A percentile compares a stretch with the other conserved stretches of the same genome.
Evolutionary conservation across 2,329 filamentous ascomycete species (phyloP).

Genomic region (Leptographium procerum): DNA sequence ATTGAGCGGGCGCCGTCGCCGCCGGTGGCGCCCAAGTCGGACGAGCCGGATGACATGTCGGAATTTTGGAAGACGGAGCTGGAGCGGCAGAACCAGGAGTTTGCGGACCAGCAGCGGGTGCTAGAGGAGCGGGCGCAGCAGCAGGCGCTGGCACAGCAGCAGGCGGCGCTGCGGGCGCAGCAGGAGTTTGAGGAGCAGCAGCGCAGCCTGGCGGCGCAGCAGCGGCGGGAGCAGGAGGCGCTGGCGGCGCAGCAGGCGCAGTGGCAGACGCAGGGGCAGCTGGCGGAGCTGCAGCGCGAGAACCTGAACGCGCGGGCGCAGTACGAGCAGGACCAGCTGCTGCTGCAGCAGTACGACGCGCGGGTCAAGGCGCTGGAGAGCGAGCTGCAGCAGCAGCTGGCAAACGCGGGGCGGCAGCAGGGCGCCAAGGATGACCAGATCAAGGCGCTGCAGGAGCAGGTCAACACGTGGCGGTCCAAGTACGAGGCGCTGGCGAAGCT

Average conservation of each 20-base stretch:
- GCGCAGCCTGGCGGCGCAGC: conserved; percentile 74
- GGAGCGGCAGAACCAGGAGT: conserved; percentile 83
- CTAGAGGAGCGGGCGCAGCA: conserved; percentile 79
- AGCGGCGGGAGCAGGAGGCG: conserved; percentile 81
- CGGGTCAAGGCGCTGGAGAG: conserved; percentile 86
- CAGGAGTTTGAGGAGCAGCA: conserved; percentile 96
- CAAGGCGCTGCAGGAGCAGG: conserved; percentile 82
- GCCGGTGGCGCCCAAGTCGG: conserved; percentile 52
- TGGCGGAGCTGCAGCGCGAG: conserved; percentile 90
- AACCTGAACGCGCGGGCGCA: conserved; percentile 90
- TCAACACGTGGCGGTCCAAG: conserved; percentile 95
- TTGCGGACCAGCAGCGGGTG: conserved; percentile 84
- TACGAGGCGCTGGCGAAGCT: conserved; percentile 95
- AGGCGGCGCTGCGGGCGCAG: conserved; percentile 75
- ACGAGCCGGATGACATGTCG: conserved; percentile 88
- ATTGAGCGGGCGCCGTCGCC: conserved; percentile 59
- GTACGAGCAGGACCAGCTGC: conserved; percentile 92
- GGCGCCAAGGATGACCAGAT: conserved; percentile 92
- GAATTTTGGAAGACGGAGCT: conserved; percentile 98
- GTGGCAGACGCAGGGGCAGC: conserved; percentile 88
- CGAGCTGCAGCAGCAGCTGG: conserved; percentile 72
- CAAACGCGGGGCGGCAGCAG: conserved; percentile 75
- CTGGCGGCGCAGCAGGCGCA: conserved; percentile 79
- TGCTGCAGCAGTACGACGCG: conserved; percentile 94
- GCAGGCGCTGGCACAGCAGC: conserved; percentile 68